A percentile compares a stretch with the other conserved stretches of the same genome.
Evolutionary conservation across 2,329 filamentous ascomycete genomes (phyloP).

Genomic region (Talaromyces sp.): DNA sequence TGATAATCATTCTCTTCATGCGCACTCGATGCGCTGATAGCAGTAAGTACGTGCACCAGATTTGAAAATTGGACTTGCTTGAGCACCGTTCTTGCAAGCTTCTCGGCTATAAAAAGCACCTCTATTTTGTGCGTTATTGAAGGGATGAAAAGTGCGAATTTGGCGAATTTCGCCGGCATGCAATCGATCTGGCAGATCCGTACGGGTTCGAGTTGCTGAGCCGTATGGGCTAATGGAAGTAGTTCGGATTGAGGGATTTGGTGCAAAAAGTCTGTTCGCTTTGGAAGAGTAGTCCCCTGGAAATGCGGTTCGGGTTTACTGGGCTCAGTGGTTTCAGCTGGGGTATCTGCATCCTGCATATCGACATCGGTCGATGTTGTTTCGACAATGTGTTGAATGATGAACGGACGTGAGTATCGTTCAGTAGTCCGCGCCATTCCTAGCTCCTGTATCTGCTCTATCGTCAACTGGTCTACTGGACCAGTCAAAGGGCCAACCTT

Average conservation of each 20-base stretch:
- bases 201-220: conserved; percentile 21
- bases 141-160: conserved; percentile 63
- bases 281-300: conserved; percentile 29
- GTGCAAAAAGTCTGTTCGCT: conserved; percentile 34
- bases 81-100: conserved; percentile 58
- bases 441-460: conserved; percentile 14
- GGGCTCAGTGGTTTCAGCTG: neutral
- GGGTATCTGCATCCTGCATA: conserved; percentile 7
- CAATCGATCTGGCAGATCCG: conserved; percentile 35
- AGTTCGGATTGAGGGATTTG: conserved; percentile 21
- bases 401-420: conserved; percentile 21
- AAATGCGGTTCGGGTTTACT: conserved; percentile 23
- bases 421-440: conserved; percentile 23
- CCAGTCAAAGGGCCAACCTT: conserved; percentile 7
- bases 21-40: conserved; percentile 66
- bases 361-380: conserved; percentile 15
- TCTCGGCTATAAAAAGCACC: conserved; percentile 59
- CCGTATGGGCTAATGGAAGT: conserved; percentile 22
- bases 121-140: conserved; percentile 70
- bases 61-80: conserved; percentile 53
- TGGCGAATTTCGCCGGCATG: conserved; percentile 46
- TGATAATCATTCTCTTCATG: conserved; percentile 68
- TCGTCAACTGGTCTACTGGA: neutral
- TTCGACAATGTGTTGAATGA: conserved; percentile 21
- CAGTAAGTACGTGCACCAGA: conserved; percentile 59